Percentiles rank a stretch among this genome's conserved stretches.
Conservation (phyloP, 495 filamentous ascomycete genomes). For the Hamigera avellanea region DNA sequence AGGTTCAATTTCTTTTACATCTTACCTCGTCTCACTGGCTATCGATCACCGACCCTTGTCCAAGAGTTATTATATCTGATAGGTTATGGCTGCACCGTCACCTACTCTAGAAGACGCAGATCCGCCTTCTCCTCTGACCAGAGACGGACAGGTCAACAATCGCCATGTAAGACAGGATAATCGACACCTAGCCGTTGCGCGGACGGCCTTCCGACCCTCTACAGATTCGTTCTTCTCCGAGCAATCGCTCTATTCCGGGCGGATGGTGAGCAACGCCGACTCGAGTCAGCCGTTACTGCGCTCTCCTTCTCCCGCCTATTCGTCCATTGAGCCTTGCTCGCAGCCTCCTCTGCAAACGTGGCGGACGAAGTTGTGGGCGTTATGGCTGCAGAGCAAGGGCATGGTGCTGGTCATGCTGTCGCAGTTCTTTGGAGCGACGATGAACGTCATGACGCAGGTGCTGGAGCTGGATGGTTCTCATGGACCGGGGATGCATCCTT, state of each 20-base stretch:
- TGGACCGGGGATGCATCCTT: constrained; percentile 64
- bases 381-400: constrained; percentile 56
- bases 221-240: constrained; percentile 2
- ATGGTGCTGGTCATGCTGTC: constrained; percentile 61
- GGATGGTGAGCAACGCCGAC: background rate
- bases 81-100: too few species aligned
- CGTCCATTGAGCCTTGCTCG: background rate
- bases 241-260: constrained; percentile 2
- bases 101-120: too few species aligned
- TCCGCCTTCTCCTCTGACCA: too few species aligned
- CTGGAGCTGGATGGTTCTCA: constrained; percentile 58
- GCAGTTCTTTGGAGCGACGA: constrained; percentile 76
- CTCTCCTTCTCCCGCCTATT: background rate
- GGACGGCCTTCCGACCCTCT: background rate
- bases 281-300: background rate
- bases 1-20: too few species aligned
- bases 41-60: too few species aligned
- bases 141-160: too few species aligned
- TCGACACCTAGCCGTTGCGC: too few species aligned
- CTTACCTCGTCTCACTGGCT: too few species aligned
- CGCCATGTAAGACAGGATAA: too few species aligned
- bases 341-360: constrained; percentile 13
- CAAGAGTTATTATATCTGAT: too few species aligned
- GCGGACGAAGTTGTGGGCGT: constrained; percentile 8
- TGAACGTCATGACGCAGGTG: constrained; percentile 76